Conservation (phyloP, 2,329 filamentous ascomycete genomes). For the Coniochaeta sp. region DNA sequence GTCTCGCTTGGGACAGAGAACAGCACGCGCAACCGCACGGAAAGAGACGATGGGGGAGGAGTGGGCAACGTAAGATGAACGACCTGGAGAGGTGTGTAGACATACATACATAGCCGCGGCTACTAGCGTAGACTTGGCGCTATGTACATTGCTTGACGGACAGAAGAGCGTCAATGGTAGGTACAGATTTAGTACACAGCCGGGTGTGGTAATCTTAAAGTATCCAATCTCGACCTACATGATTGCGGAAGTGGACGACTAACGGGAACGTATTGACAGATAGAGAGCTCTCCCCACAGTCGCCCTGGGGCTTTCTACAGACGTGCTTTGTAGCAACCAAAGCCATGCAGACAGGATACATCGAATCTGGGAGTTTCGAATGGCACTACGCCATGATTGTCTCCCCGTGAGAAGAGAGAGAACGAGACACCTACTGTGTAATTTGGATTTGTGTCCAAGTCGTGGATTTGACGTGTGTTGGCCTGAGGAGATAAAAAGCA, state of each 20-base stretch:
- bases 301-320: neutral
- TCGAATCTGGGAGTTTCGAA: neutral
- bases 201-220: neutral
- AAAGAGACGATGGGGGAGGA: conserved; percentile 12
- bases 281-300: neutral
- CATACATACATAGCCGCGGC: neutral
- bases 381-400: neutral
- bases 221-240: neutral
- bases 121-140: neutral
- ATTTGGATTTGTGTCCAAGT: no score
- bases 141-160: neutral
- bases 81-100: conserved; percentile 4
- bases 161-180: neutral
- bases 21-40: conserved; percentile 4
- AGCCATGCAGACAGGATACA: neutral
- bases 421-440: neutral
- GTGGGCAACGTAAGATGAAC: conserved; percentile 8
- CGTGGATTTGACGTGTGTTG: neutral
- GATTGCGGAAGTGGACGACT: neutral
- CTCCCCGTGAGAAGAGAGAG: neutral
- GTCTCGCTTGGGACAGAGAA: neutral
- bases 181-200: neutral
- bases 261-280: neutral
- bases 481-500: neutral
- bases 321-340: neutral